These are phyloP conservation scores for Blastocladiella britannica DNA, from an alignment of 192 early-diverging fungal species.

Conservation along the genomic window DNA sequence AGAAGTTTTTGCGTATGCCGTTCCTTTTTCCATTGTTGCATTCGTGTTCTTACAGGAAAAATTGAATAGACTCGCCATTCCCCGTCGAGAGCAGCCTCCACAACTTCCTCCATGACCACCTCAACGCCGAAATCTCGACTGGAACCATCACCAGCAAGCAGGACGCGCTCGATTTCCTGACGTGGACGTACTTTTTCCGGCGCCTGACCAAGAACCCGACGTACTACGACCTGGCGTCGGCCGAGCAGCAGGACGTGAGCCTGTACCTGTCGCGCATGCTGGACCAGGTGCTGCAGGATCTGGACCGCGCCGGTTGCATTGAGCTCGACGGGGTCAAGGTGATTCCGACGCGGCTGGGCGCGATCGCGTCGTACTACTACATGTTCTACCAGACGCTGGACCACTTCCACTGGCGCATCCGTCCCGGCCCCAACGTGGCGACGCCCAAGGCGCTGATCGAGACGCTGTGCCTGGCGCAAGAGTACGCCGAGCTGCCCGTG, in stretches of 20 bases:
- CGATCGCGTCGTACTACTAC: slow-evolving; percentile 83
- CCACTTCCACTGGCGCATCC: slow-evolving; percentile 37
- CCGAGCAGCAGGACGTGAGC: slow-evolving; percentile 42
- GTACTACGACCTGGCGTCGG: slow-evolving; percentile 76
- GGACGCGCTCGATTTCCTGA: slow-evolving; percentile 86
- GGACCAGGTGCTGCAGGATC: slow-evolving; percentile 40
- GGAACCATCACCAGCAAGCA: slow-evolving; percentile 74
- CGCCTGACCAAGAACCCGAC: slow-evolving; percentile 81
- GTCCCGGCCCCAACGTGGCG: slow-evolving; percentile 18
- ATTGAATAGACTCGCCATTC: too few species aligned
- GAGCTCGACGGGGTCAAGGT: slow-evolving; percentile 43
- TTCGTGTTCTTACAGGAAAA: slow-evolving; percentile 9
- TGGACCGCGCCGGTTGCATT: slow-evolving; percentile 52
- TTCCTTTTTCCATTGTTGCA: too few species aligned
- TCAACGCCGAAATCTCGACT: slow-evolving; percentile 82
- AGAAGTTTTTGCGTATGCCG: slow-evolving; percentile 88
- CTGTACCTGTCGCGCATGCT: slow-evolving; percentile 60
- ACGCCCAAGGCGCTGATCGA: slow-evolving; percentile 41
- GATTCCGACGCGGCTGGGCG: slow-evolving; percentile 48
- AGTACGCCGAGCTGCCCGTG: slow-evolving; percentile 81
- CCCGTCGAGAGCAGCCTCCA: slow-evolving; percentile 72
- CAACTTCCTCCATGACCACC: slow-evolving; percentile 55
- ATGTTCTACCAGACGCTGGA: slow-evolving; percentile 60
- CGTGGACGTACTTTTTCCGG: slow-evolving; percentile 91
- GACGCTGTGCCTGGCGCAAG: slow-evolving; percentile 58